Base-by-base conservation (phyloP, 2,329 filamentous ascomycete species). In the Fusarium metavorans region DNA sequence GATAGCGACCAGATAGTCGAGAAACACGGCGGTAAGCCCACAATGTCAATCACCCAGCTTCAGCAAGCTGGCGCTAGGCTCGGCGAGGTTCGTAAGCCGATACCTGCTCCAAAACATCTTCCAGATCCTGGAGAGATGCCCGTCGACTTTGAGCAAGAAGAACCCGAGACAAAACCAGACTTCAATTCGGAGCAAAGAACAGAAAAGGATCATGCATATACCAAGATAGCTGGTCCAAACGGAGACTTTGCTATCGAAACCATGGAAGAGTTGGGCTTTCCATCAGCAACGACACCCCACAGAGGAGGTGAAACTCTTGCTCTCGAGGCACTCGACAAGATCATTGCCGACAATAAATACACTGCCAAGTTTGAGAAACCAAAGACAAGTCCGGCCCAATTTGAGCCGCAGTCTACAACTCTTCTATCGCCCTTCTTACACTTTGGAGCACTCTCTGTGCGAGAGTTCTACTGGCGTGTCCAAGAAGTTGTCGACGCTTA, bases 321-420 rank as follows among this genome's bases (percentile, higher is more conserved):
- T 0, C 82, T 95, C 5, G 80, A 86, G 71, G 84, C 84, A 34
- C 86, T 95, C 2, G 84, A 88, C 10, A 82, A 87, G 5, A 89
- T 94, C 35, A 87, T 93, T 68, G 83, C 86, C 3, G 84, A 95
- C 71, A 86, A 89, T 68, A 86, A 89, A 63, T 95, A 94, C 79
- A 91, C 91, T 0, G 92, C 91, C 2, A 94, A 90, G 0, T 95
- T 95, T 77, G 88, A 92, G 78, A 95, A 95, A 80, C 93, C 93
- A 2, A 91, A 91, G 67, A 94, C 93, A 0, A 93, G 91, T 39
- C 93, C 93, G 0, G 92, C 93, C 3, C 92, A 89, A 4, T 94
- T 95, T 75, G 88, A 90, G 41, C 93, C 93, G 0, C 92, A 92
- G 78, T 89, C 92, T 0, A 95, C 93, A 1, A 95, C 92, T 1